Evolutionary conservation across 2,329 filamentous ascomycete species (phyloP).

Genomic region (Nothomitra cinnamomea): DNA sequence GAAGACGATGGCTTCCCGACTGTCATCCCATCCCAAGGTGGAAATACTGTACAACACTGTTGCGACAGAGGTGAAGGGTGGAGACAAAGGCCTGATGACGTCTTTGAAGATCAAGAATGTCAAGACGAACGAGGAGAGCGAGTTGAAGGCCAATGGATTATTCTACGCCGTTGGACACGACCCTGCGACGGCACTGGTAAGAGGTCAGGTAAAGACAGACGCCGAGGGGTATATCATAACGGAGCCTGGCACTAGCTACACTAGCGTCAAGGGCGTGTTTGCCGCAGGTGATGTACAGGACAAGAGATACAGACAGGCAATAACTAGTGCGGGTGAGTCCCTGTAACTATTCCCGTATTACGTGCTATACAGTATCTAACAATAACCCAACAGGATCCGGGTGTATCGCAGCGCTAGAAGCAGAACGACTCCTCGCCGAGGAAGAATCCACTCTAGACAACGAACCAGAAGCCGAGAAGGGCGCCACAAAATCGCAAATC

Average conservation of each 20-base stretch:
- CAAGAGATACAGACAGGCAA: slow-evolving; percentile 93
- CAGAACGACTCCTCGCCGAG: slow-evolving; percentile 82
- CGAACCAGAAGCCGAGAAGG: slow-evolving; percentile 30
- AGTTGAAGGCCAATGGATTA: slow-evolving; percentile 76
- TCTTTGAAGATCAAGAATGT: slow-evolving; percentile 71
- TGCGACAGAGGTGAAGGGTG: slow-evolving; percentile 70
- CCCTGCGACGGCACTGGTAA: slow-evolving; percentile 78
- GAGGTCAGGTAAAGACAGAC: slow-evolving; percentile 77
- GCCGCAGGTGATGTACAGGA: slow-evolving; percentile 97
- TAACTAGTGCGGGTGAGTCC: slow-evolving; percentile 79
- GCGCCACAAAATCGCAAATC: slow-evolving; percentile 30
- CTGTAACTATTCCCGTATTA: not conserved
- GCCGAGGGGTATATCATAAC: slow-evolving; percentile 84
- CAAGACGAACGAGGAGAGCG: slow-evolving; percentile 57
- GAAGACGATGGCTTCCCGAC: slow-evolving; percentile 78
- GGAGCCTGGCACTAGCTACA: slow-evolving; percentile 72
- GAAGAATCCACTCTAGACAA: slow-evolving; percentile 38
- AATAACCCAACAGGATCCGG: slow-evolving; percentile 51
- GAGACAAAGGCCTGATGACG: slow-evolving; percentile 74
- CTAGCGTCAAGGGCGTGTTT: slow-evolving; percentile 81
- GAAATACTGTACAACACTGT: slow-evolving; percentile 75
- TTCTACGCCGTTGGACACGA: slow-evolving; percentile 98
- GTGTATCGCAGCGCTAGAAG: slow-evolving; percentile 88
- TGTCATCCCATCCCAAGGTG: slow-evolving; percentile 73
- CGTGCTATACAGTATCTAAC: not conserved